Evolutionary conservation across 1,284 basidiomycete genomes (phyloP).

Genomic region (Ceratobasidium sp.): DNA sequence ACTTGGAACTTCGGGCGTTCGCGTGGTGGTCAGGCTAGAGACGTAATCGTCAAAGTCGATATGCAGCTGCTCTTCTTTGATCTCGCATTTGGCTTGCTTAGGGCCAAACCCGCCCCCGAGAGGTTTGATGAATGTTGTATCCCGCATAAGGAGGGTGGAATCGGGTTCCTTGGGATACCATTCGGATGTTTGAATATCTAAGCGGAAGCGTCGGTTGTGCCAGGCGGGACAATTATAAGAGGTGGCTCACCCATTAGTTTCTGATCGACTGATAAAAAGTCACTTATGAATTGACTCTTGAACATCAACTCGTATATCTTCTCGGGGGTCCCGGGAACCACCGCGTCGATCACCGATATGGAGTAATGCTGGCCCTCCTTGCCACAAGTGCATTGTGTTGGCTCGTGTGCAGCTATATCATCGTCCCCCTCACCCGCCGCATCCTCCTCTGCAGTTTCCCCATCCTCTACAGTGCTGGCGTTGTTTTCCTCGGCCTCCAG

Average conservation of each 20-base stretch:
- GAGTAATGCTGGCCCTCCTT: conserved; percentile 76
- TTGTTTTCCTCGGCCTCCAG: conserved; percentile 50
- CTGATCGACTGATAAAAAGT: conserved; percentile 89
- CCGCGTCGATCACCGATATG: conserved; percentile 79
- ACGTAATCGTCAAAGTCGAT: conserved; percentile 89
- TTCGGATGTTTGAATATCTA: conserved; percentile 92
- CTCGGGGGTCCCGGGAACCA: conserved; percentile 90
- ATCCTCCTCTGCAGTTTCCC: neutral
- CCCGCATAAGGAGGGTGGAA: conserved; percentile 79
- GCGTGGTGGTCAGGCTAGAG: conserved; percentile 86
- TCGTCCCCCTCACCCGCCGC: neutral
- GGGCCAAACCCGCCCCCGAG: conserved; percentile 89
- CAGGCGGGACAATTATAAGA: neutral
- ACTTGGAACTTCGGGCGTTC: conserved; percentile 93
- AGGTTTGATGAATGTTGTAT: conserved; percentile 96
- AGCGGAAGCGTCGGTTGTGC: neutral
- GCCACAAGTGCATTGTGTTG: conserved; percentile 80
- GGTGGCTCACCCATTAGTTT: conserved; percentile 80
- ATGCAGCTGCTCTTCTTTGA: conserved; percentile 83
- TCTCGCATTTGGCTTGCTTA: conserved; percentile 93
- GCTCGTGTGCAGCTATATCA: conserved; percentile 14
- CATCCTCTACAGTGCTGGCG: conserved; percentile 47
- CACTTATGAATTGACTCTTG: conserved; percentile 92
- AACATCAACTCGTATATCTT: conserved; percentile 97
- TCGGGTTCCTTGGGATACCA: conserved; percentile 77